phyloP scores from a whole-genome alignment of 2,329 filamentous ascomycete genomes.

The Pseudopyricularia javanii region DNA sequence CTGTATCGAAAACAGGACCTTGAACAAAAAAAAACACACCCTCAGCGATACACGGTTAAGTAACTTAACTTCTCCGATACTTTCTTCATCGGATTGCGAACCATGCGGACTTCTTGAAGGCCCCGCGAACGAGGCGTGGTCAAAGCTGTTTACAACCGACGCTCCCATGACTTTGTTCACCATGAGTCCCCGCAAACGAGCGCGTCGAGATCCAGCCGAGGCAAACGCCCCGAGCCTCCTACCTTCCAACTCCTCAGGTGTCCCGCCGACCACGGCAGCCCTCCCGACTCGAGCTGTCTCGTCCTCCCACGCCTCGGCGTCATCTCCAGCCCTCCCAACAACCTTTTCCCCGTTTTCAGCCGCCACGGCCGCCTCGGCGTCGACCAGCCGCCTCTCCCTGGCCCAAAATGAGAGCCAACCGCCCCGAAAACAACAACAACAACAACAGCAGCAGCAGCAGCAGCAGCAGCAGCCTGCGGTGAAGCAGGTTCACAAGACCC shows the following conservation, averaged over 20 bases:
- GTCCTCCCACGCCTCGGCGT: background rate
- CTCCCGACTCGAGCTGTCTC: background rate
- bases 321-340: background rate
- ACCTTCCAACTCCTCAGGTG: background rate
- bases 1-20: background rate
- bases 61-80: background rate
- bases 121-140: background rate
- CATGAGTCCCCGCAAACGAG: slow-evolving; percentile 30
- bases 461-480: background rate
- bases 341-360: background rate
- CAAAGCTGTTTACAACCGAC: background rate
- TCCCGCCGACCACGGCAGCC: background rate
- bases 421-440: too few species aligned
- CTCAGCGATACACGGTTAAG: too few species aligned
- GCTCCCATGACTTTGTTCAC: background rate
- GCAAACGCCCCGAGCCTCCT: slow-evolving; percentile 3
- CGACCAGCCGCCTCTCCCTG: background rate
- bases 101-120: background rate
- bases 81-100: background rate
- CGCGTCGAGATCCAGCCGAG: slow-evolving; percentile 20
- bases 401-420: background rate
- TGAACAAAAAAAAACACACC: background rate
- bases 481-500: slow-evolving; percentile 34
- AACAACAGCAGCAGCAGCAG: too few species aligned
- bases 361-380: background rate